Base-by-base conservation (phyloP, 2,329 filamentous ascomycete species). In the Hansfordia pulvinata region DNA sequence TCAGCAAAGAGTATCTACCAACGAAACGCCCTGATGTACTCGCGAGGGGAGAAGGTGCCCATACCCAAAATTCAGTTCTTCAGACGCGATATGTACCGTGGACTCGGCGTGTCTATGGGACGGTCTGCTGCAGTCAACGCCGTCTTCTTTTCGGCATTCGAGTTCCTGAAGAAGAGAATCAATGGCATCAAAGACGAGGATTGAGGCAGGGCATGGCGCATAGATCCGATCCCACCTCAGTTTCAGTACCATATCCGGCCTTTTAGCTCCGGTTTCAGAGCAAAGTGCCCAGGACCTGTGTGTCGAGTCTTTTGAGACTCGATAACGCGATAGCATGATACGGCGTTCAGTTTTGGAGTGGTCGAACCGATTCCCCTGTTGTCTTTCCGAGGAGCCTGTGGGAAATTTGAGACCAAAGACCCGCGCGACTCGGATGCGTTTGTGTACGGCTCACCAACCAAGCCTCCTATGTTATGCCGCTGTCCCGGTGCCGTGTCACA, bases 91-190 rank as follows among this genome's bases (percentile, higher is more conserved):
- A 85, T 85, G 72, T 92, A 90, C 53, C 74, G 81, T 40, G 83
- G 82, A 17, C 63, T 92, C 3, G 80, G 76, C 13, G 82, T 90
- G 15, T 86, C 80, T 19, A 86, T 90, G 74, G 68, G 72, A 37
- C 74, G 83, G 30, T 86, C 81, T 9, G 85, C 79, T 42, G 63
- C 83, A 27, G 75, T 90, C 39, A 92, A 92, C 48, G 81, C 82
- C 38, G 80, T 92, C 42, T 92, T 92, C 63, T 92, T 92, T 56
- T 85, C 80, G 22, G 78, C 76, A 20, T 92, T 90, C 47, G 83
- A 92, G 54, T 76, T 83, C 41, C 67, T 82, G 41, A 90, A 90
- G 57, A 76, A 75, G 48, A 61, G 63, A 36, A 70, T 74, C 50
- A 64, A 67, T 43, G 50, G 56, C 8, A 53, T 68, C 36, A 62